Evolutionary conservation across 345 rosid genomes (phyloP).

Genomic region (Rhodamnia rubescens): DNA sequence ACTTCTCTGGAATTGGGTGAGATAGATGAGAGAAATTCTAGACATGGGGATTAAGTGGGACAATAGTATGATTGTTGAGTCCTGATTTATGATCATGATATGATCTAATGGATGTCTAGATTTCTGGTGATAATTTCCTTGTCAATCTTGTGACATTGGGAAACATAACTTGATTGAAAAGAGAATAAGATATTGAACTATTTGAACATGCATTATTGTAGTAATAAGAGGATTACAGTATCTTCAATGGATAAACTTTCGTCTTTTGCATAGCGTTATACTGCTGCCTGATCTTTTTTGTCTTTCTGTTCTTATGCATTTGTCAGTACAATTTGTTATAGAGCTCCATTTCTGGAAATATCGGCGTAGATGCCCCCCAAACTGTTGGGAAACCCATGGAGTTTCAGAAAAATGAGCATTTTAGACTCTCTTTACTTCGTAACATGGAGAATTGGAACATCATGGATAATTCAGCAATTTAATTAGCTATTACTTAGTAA

Average conservation of each 20-base stretch:
- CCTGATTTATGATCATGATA: background rate
- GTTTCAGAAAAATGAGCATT: background rate
- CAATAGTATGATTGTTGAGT: background rate
- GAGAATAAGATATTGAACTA: background rate
- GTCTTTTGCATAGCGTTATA: background rate
- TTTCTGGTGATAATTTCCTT: background rate
- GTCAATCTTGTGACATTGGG: background rate
- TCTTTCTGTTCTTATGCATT: background rate
- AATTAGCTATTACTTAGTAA: background rate
- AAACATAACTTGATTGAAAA: background rate
- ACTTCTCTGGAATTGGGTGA: background rate
- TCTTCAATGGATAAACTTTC: background rate
- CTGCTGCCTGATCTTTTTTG: background rate
- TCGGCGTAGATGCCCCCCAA: background rate
- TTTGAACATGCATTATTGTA: background rate
- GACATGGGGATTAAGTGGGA: background rate
- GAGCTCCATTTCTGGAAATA: background rate
- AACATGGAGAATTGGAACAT: background rate
- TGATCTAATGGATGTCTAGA: background rate
- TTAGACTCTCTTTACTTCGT: background rate
- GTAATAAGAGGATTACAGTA: background rate
- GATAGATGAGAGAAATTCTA: background rate
- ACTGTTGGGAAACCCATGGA: background rate
- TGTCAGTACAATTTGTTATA: background rate
- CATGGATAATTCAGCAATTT: background rate